phyloP scores from a whole-genome alignment of 2,329 filamentous ascomycete genomes.

The Colletotrichum magnum region DNA sequence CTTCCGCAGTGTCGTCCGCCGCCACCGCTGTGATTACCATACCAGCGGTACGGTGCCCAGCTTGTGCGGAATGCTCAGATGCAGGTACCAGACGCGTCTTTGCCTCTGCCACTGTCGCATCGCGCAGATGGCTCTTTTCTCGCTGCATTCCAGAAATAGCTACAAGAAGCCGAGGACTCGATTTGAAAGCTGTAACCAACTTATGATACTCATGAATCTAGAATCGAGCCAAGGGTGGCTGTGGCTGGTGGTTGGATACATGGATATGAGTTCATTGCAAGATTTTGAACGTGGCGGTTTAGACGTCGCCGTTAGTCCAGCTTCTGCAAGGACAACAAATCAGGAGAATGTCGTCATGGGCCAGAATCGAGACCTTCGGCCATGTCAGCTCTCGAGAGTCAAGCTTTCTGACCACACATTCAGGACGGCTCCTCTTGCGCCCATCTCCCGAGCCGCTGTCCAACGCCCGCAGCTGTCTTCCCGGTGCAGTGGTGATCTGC shows the following conservation, averaged over 20 bases:
- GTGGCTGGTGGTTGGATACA: neutral
- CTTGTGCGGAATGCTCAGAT: constrained; percentile 7
- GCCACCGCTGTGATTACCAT: constrained; percentile 16
- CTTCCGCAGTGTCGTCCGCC: constrained; percentile 18
- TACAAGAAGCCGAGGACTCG: no score
- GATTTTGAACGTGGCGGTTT: constrained; percentile 13
- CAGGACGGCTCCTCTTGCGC: constrained; percentile 3
- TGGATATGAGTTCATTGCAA: constrained; percentile 10
- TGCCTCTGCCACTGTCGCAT: no score
- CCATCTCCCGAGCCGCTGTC: constrained; percentile 21
- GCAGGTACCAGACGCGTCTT: constrained; percentile 29
- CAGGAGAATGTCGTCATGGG: constrained; percentile 17
- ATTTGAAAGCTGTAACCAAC: neutral
- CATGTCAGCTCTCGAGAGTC: neutral
- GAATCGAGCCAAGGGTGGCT: no score
- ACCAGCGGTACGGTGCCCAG: neutral
- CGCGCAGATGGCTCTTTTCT: constrained; percentile 3
- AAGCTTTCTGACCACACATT: constrained; percentile 27
- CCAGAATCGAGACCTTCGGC: neutral
- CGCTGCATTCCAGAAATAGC: constrained; percentile 26
- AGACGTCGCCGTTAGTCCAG: constrained; percentile 2
- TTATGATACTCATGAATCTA: neutral
- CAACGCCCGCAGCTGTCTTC: neutral
- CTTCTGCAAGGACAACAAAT: neutral
- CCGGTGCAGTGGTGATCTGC: constrained; percentile 24